Evolutionary conservation across 306 rosid species (phyloP).

Genomic region (Rosa multiflora): DNA sequence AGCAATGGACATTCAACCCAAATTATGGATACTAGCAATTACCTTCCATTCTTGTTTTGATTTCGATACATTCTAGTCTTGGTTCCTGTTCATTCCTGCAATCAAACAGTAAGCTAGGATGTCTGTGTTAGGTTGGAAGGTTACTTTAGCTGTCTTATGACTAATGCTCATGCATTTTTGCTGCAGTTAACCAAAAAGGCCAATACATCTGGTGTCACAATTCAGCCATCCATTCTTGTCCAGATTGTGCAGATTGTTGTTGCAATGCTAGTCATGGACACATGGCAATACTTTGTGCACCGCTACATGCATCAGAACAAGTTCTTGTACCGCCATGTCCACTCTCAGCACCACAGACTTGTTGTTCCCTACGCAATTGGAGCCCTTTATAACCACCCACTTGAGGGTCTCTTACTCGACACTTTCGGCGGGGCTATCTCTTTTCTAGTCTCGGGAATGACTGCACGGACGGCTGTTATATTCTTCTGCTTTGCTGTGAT

Average conservation of each 20-base stretch:
- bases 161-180: constrained; percentile 17
- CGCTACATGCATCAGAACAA: constrained; percentile 93
- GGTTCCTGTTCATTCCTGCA: not conserved
- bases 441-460: constrained; percentile 73
- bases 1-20: not conserved
- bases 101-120: not conserved
- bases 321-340: constrained; percentile 74
- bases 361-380: constrained; percentile 89
- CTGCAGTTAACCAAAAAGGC: constrained; percentile 57
- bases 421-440: constrained; percentile 84
- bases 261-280: constrained; percentile 84
- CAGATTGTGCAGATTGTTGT: constrained; percentile 61
- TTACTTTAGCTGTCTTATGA: not conserved
- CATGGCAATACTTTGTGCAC: constrained; percentile 95
- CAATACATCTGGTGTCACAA: constrained; percentile 38
- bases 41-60: not conserved
- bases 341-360: constrained; percentile 79
- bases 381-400: constrained; percentile 87
- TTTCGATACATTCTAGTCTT: not conserved
- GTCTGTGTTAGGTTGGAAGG: not conserved
- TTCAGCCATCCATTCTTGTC: constrained; percentile 53
- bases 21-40: not conserved
- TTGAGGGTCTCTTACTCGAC: constrained; percentile 88
- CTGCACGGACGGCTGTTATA: constrained; percentile 69
- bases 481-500: constrained; percentile 83